A percentile compares a stretch with the other conserved stretches of the same genome.
Evolutionary conservation across 2,329 filamentous ascomycete species (phyloP).

Genomic region (Diaporthe vexans): DNA sequence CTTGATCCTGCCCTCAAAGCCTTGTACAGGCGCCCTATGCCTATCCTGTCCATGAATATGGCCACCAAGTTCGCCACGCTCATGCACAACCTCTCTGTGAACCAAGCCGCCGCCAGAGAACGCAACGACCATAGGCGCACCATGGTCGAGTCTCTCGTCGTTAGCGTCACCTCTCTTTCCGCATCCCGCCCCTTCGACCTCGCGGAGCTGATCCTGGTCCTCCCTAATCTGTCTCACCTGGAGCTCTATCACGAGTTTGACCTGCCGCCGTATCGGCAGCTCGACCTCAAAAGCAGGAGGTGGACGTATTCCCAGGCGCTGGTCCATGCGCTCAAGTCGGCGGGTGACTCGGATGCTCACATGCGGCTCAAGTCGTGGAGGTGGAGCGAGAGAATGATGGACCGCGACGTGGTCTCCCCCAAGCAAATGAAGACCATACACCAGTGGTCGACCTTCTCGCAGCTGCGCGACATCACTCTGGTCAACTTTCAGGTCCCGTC

Average conservation of each 20-base stretch:
- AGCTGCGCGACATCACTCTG: slow-evolving; percentile 69
- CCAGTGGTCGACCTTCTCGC: slow-evolving; percentile 66
- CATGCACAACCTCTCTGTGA: slow-evolving; percentile 63
- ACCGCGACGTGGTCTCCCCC: slow-evolving; percentile 59
- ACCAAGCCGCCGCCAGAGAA: slow-evolving; percentile 60
- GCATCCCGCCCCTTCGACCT: slow-evolving; percentile 64
- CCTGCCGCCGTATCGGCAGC: slow-evolving; percentile 73
- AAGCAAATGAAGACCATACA: slow-evolving; percentile 68
- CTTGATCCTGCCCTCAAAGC: slow-evolving; percentile 80
- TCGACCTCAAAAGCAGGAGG: slow-evolving; percentile 66
- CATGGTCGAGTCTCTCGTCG: slow-evolving; percentile 78
- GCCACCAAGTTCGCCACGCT: slow-evolving; percentile 62
- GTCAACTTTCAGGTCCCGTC: slow-evolving; percentile 74
- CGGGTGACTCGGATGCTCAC: slow-evolving; percentile 51
- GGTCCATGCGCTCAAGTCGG: slow-evolving; percentile 72
- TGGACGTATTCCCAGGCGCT: slow-evolving; percentile 80
- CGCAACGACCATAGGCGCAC: slow-evolving; percentile 70
- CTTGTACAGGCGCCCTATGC: slow-evolving; percentile 74
- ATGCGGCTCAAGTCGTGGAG: slow-evolving; percentile 68
- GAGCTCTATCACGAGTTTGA: slow-evolving; percentile 81
- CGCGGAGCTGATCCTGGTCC: slow-evolving; percentile 68
- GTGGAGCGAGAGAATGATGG: slow-evolving; percentile 71
- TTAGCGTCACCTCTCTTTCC: slow-evolving; percentile 75
- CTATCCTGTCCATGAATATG: slow-evolving; percentile 63
- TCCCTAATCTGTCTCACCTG: slow-evolving; percentile 77